Evolutionary conservation across 345 rosid species (phyloP).

Genomic region (Syzygium aqueum): DNA sequence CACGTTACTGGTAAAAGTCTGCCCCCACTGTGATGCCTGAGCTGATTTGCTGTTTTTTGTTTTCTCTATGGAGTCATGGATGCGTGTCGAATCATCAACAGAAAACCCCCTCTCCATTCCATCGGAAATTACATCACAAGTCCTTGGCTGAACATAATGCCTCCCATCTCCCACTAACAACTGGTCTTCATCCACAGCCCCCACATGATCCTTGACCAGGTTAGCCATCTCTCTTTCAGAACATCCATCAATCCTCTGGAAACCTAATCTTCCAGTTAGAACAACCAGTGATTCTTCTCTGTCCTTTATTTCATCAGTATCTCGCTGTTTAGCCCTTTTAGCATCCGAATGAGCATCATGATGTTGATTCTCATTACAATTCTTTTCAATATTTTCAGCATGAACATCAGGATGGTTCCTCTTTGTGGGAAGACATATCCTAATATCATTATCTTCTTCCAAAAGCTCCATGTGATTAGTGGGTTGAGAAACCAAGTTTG

Average conservation of each 20-base stretch:
- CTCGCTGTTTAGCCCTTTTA: constrained; percentile 25
- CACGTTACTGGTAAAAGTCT: background rate
- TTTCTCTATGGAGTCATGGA: background rate
- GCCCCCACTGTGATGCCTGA: background rate
- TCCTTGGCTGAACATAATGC: constrained; percentile 2
- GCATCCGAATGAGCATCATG: constrained; percentile 1
- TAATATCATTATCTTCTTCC: background rate
- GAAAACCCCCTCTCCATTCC: background rate
- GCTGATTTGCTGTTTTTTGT: background rate
- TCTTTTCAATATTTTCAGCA: constrained; percentile 5
- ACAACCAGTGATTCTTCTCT: background rate
- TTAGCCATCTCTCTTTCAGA: constrained; percentile 1
- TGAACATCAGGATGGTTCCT: constrained; percentile 17
- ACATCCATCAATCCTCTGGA: background rate
- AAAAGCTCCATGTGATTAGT: constrained; percentile 5
- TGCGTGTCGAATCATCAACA: background rate
- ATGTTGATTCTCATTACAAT: background rate
- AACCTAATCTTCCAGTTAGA: background rate
- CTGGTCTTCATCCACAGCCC: constrained; percentile 3
- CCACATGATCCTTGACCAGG: constrained; percentile 5
- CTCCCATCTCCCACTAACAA: constrained; percentile 7
- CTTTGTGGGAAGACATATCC: constrained; percentile 8
- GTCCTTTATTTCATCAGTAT: background rate
- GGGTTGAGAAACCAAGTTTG: constrained; percentile 6
- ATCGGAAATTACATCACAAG: background rate